Percentiles rank a stretch among this genome's conserved stretches.
Evolutionary conservation across 345 rosid genomes (phyloP).

Genomic region (Acer negundo): DNA sequence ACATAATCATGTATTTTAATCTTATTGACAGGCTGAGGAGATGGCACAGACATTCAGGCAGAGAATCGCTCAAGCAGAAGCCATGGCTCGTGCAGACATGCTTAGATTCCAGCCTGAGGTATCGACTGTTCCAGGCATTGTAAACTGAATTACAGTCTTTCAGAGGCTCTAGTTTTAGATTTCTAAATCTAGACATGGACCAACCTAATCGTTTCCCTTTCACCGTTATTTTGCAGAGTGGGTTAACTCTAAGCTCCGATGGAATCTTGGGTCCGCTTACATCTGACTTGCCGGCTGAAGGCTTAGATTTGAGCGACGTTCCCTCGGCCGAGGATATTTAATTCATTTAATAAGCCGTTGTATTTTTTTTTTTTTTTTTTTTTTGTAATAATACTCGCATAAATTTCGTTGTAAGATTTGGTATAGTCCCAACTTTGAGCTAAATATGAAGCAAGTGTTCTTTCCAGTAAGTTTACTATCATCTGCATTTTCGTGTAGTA

Average conservation of each 20-base stretch:
- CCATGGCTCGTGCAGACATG: slow-evolving; percentile 99
- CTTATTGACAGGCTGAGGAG: slow-evolving; percentile 82
- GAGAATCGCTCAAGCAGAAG: slow-evolving; percentile 99
- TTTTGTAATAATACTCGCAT: not conserved
- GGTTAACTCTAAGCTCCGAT: slow-evolving; percentile 72
- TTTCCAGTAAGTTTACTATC: no score
- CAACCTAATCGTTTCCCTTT: not conserved
- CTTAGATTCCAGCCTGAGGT: slow-evolving; percentile 99
- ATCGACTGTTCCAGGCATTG: not conserved
- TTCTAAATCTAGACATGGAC: not conserved
- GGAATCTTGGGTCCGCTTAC: slow-evolving; percentile 74
- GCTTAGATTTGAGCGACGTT: slow-evolving; percentile 65
- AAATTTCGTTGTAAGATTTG: slow-evolving; percentile 10
- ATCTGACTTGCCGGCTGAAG: slow-evolving; percentile 78
- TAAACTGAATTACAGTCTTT: not conserved
- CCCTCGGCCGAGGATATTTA: slow-evolving; percentile 36
- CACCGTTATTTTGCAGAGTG: slow-evolving; percentile 54
- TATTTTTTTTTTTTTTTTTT: not conserved
- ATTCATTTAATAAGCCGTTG: not conserved
- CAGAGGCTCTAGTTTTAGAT: not conserved
- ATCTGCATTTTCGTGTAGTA: not conserved
- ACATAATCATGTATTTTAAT: not conserved
- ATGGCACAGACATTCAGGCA: slow-evolving; percentile 98
- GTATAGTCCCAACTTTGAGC: not conserved
- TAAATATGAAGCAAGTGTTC: not conserved